A percentile compares a stretch with the other conserved stretches of the same genome.
Evolutionary conservation across 805 yeast genomes (phyloP).

Genomic region (Saccharomyces mikatae): DNA sequence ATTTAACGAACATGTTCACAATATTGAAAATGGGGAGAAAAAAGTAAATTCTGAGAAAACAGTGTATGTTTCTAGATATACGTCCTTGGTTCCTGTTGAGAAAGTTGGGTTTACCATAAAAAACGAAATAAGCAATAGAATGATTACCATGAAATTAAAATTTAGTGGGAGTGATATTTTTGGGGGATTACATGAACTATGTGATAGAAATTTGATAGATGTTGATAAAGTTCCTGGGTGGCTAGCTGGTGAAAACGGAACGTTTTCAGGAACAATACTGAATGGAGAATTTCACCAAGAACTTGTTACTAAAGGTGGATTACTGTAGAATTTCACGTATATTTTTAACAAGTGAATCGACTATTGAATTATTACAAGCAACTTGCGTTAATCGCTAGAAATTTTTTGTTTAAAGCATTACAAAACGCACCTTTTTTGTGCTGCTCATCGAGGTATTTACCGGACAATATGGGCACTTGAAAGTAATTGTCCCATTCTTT

Average conservation of each 20-base stretch:
- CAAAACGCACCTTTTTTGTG: conserved; percentile 40
- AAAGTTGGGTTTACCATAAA: conserved; percentile 39
- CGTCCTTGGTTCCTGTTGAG: conserved; percentile 54
- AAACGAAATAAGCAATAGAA: conserved; percentile 23
- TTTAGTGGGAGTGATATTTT: conserved; percentile 64
- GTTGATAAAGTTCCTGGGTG: conserved; percentile 60
- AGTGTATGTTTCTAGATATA: conserved; percentile 11
- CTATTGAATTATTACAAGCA: background rate
- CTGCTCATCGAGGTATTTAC: conserved; percentile 35
- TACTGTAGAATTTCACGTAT: conserved; percentile 6
- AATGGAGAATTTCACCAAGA: conserved; percentile 31
- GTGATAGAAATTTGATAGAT: conserved; percentile 41
- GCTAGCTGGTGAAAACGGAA: conserved; percentile 71
- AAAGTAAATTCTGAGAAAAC: conserved; percentile 11
- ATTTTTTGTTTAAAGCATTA: conserved; percentile 18
- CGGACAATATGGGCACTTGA: conserved; percentile 73
- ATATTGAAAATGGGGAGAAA: conserved; percentile 6
- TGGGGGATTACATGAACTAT: conserved; percentile 69
- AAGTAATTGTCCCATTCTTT: conserved; percentile 35
- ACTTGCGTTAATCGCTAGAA: background rate
- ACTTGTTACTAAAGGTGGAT: conserved; percentile 13
- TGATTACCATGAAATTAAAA: conserved; percentile 24
- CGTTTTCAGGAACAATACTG: conserved; percentile 38
- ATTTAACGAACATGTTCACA: conserved; percentile 17
- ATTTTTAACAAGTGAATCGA: too few relatives aligned